Percentiles rank a stretch among this genome's conserved stretches.
Evolutionary conservation across 1,284 basidiomycete species (phyloP).

Genomic region (Fomitopsis palustris): DNA sequence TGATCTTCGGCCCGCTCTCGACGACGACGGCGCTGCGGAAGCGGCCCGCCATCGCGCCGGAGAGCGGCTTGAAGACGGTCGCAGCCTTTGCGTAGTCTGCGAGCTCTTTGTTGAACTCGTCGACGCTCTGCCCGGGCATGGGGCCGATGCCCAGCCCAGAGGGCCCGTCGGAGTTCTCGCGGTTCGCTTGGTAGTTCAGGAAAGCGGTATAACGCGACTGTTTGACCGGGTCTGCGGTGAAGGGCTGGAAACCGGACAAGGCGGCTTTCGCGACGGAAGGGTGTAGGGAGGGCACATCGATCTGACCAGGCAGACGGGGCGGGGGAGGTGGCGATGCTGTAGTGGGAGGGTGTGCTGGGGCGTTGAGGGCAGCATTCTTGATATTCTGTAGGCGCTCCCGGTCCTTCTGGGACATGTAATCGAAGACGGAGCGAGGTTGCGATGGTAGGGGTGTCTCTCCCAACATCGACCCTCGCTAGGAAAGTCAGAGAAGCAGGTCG

Average conservation of each 20-base stretch:
- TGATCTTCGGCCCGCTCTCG: conserved; percentile 58
- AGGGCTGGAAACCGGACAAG: conserved; percentile 84
- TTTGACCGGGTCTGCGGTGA: conserved; percentile 70
- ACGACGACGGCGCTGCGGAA: conserved; percentile 79
- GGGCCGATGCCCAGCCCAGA: conserved; percentile 29
- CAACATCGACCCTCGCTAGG: conserved; percentile 75
- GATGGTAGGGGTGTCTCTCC: conserved; percentile 77
- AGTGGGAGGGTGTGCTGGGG: conserved; percentile 17
- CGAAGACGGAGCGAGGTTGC: conserved; percentile 81
- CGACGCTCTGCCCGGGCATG: conserved; percentile 53
- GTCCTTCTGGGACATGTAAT: conserved; percentile 90
- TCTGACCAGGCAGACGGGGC: conserved; percentile 11
- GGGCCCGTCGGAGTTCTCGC: conserved; percentile 38
- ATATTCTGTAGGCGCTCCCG: conserved; percentile 78
- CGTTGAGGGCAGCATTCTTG: conserved; percentile 33
- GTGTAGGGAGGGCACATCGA: conserved; percentile 58
- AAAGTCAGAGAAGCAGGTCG: not conserved
- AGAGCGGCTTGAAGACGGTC: conserved; percentile 87
- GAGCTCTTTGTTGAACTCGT: conserved; percentile 80
- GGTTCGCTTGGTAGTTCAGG: conserved; percentile 67
- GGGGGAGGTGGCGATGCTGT: conserved; percentile 33
- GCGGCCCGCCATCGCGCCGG: conserved; percentile 88
- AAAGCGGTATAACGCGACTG: conserved; percentile 87
- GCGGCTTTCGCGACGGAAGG: conserved; percentile 84
- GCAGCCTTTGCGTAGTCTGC: conserved; percentile 86